phyloP scores from a whole-genome alignment of 1,139 yeast genomes.

The Debaryomyces udenii region DNA sequence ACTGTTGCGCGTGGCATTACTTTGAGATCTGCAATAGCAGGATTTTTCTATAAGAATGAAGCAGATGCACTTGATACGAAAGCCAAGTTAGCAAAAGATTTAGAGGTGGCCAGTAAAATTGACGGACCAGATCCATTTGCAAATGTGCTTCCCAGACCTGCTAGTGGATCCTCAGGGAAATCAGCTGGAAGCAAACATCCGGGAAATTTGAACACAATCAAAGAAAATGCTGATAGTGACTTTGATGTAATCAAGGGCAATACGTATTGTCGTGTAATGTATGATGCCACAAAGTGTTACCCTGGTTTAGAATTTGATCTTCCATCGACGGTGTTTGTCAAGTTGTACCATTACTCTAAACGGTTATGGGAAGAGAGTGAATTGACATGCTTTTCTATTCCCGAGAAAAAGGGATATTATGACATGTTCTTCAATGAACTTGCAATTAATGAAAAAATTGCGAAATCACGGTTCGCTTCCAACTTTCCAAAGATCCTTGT shows the following conservation, averaged over 20 bases:
- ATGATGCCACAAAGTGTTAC: slow-evolving; percentile 6
- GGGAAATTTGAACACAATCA: slow-evolving; percentile 1
- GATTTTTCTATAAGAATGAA: slow-evolving; percentile 7
- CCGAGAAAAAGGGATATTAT: slow-evolving; percentile 8
- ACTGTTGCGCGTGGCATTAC: slow-evolving; percentile 19
- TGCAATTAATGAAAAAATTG: slow-evolving; percentile 9
- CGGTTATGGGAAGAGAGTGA: background rate
- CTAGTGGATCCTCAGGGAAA: background rate
- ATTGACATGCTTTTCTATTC: slow-evolving; percentile 1
- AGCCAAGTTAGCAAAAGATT: slow-evolving; percentile 1
- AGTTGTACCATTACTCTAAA: slow-evolving; percentile 8
- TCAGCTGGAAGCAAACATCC: background rate
- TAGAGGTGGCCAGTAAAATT: slow-evolving; percentile 2
- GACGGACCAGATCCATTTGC: slow-evolving; percentile 3
- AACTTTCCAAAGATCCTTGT: slow-evolving; percentile 11
- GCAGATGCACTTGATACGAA: slow-evolving; percentile 8
- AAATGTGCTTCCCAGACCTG: slow-evolving; percentile 6
- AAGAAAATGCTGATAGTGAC: slow-evolving; percentile 1
- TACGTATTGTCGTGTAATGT: slow-evolving; percentile 8
- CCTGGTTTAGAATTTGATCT: slow-evolving; percentile 8
- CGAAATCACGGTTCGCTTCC: slow-evolving; percentile 8
- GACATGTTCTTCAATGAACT: slow-evolving; percentile 4
- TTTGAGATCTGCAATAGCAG: slow-evolving; percentile 10
- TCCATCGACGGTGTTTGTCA: slow-evolving; percentile 8
- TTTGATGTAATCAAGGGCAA: slow-evolving; percentile 4